These are phyloP conservation scores for Balansia obtecta DNA, from an alignment of 2,329 filamentous ascomycete species.

Conservation along the genomic window DNA sequence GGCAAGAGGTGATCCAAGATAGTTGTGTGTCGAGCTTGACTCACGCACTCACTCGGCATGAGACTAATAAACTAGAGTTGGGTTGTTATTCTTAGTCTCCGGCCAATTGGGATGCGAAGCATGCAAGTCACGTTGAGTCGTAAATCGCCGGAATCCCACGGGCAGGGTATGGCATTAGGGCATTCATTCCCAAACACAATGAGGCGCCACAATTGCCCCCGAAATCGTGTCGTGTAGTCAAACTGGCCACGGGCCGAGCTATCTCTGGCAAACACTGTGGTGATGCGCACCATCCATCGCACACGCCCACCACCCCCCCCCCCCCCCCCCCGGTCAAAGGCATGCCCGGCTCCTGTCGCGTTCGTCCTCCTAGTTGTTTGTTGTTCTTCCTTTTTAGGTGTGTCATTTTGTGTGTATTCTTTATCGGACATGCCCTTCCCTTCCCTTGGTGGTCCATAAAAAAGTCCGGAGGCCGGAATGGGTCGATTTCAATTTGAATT, in stretches of 20 bases:
- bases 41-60: no score
- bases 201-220: constrained; percentile 1
- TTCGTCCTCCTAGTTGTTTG: neutral
- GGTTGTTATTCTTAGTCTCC: neutral
- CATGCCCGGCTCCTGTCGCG: constrained; percentile 1
- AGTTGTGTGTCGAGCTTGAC: no score
- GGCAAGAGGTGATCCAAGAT: no score
- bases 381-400: no score
- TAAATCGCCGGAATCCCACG: constrained; percentile 1
- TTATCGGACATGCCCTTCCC: neutral
- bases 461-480: neutral
- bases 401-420: no score
- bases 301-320: constrained; percentile 1
- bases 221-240: neutral
- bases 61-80: no score
- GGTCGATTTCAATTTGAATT: neutral
- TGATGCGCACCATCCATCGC: neutral
- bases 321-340: neutral
- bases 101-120: neutral
- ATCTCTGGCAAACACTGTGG: constrained; percentile 3
- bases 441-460: neutral
- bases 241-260: neutral
- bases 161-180: neutral
- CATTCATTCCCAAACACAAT: neutral
- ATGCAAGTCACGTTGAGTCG: neutral